A percentile compares a stretch with the other conserved stretches of the same genome.
These are phyloP conservation scores for Suillus subalutaceus DNA, from an alignment of 768 basidiomycete species.

Conservation along the genomic window DNA sequence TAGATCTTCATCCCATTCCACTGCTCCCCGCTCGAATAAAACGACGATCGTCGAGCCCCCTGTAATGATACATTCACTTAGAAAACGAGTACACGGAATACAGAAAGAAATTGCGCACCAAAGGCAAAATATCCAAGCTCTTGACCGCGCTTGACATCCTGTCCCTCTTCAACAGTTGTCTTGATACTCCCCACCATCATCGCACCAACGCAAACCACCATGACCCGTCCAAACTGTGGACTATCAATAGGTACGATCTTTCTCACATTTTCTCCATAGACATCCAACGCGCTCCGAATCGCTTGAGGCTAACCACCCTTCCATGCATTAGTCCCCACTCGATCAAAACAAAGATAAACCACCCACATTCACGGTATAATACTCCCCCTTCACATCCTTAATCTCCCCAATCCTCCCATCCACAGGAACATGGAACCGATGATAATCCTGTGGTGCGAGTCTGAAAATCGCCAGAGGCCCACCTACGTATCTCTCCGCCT, in stretches of 20 bases:
- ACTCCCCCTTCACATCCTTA: constrained; percentile 85
- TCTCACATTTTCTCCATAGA: constrained; percentile 92
- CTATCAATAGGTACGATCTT: constrained; percentile 93
- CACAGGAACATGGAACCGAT: constrained; percentile 89
- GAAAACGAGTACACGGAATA: constrained; percentile 8
- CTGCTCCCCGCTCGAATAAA: constrained; percentile 81
- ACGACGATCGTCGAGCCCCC: constrained; percentile 93
- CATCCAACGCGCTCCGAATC: constrained; percentile 85
- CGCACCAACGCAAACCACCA: constrained; percentile 90
- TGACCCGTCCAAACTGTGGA: constrained; percentile 86
- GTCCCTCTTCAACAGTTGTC: constrained; percentile 85
- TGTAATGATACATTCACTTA: constrained; percentile 27
- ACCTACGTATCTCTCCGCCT: constrained; percentile 71
- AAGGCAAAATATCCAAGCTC: constrained; percentile 97
- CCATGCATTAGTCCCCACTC: neutral
- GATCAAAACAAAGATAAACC: neutral
- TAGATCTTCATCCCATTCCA: constrained; percentile 93
- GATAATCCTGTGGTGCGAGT: constrained; percentile 93
- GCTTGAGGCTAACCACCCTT: constrained; percentile 74
- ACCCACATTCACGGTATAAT: constrained; percentile 92
- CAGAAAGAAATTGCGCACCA: constrained; percentile 50
- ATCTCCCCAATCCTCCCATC: constrained; percentile 84
- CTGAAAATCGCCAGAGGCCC: constrained; percentile 91
- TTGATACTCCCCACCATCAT: constrained; percentile 96
- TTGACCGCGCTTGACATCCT: constrained; percentile 78